These are phyloP conservation scores for Saccharum hybrid DNA, from an alignment of 202 grass and related monocot species.

Conservation along the genomic window DNA sequence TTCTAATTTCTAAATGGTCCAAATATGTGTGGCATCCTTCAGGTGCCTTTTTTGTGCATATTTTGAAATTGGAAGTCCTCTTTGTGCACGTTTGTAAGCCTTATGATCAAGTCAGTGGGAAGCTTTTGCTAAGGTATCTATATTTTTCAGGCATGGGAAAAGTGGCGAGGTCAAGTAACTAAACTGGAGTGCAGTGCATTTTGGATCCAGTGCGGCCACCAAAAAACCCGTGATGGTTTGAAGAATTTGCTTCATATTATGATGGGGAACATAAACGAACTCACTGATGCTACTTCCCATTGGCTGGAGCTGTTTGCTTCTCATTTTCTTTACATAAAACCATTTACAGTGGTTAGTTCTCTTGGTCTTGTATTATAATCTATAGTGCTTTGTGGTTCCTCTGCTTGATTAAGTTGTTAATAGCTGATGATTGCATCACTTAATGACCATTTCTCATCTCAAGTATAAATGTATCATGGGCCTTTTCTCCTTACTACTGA, in stretches of 20 bases:
- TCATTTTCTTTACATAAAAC: slow-evolving; percentile 92
- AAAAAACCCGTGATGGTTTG: slow-evolving; percentile 85
- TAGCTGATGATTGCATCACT: slow-evolving; percentile 18
- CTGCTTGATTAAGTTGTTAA: slow-evolving; percentile 24
- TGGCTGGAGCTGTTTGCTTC: slow-evolving; percentile 95
- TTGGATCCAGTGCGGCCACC: slow-evolving; percentile 92
- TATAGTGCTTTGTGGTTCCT: slow-evolving; percentile 37
- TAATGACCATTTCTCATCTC: slow-evolving; percentile 9
- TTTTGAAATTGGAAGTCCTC: slow-evolving; percentile 28
- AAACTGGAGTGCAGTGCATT: slow-evolving; percentile 86
- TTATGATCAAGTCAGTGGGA: slow-evolving; percentile 33
- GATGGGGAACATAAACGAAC: slow-evolving; percentile 76
- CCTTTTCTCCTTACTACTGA: slow-evolving; percentile 7
- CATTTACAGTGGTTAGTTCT: slow-evolving; percentile 76
- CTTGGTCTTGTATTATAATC: slow-evolving; percentile 13
- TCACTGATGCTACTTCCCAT: slow-evolving; percentile 75
- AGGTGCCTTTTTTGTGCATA: slow-evolving; percentile 6
- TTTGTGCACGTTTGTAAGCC: slow-evolving; percentile 15
- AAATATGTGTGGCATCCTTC: slow-evolving; percentile 7
- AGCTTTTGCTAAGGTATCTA: slow-evolving; percentile 29
- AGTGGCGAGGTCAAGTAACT: slow-evolving; percentile 88
- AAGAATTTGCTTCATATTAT: slow-evolving; percentile 95
- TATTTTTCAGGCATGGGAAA: slow-evolving; percentile 79
- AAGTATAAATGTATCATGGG: slow-evolving; percentile 3
- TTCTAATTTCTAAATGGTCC: neutral